Percentiles rank a stretch among this genome's conserved stretches.
Evolutionary conservation across 2,329 filamentous ascomycete species (phyloP).

Genomic region (Nemania diffusa): DNA sequence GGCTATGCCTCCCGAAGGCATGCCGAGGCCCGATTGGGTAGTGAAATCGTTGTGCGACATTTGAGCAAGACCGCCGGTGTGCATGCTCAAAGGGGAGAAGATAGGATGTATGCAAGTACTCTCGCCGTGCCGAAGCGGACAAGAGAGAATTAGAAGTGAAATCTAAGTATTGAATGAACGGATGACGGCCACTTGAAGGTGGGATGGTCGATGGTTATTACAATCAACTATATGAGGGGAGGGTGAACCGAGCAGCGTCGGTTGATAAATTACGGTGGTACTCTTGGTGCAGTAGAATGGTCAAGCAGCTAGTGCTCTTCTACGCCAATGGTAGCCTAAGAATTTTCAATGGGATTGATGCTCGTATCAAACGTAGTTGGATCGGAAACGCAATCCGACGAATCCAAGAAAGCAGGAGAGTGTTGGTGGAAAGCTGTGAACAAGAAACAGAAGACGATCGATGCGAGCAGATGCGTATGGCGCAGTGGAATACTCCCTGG

Average conservation of each 20-base stretch:
- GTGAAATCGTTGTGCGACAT: constrained; percentile 91
- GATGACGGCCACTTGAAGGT: constrained; percentile 45
- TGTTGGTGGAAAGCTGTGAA: constrained; percentile 46
- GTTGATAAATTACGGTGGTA: constrained; percentile 44
- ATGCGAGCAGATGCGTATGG: constrained; percentile 39
- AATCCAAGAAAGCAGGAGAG: constrained; percentile 45
- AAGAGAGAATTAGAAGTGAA: constrained; percentile 46
- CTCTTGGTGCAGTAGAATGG: constrained; percentile 34
- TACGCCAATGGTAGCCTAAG: constrained; percentile 35
- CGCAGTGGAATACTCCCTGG: constrained; percentile 33
- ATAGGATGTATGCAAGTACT: constrained; percentile 40
- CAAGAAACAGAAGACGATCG: constrained; percentile 48
- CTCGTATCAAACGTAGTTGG: constrained; percentile 50
- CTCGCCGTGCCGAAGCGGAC: constrained; percentile 35
- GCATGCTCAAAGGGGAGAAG: constrained; percentile 65
- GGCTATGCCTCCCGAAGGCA: constrained; percentile 83
- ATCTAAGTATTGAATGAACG: constrained; percentile 48
- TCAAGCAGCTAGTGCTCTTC: constrained; percentile 42
- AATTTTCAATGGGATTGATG: constrained; percentile 40
- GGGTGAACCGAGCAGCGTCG: constrained; percentile 31
- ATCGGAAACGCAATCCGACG: constrained; percentile 44
- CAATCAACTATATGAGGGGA: constrained; percentile 46
- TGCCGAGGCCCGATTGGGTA: constrained; percentile 76
- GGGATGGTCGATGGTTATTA: constrained; percentile 49
- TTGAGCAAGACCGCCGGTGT: constrained; percentile 99